phyloP scores from a whole-genome alignment of 2,329 filamentous ascomycete genomes.

The Stenocarpella maydis region DNA sequence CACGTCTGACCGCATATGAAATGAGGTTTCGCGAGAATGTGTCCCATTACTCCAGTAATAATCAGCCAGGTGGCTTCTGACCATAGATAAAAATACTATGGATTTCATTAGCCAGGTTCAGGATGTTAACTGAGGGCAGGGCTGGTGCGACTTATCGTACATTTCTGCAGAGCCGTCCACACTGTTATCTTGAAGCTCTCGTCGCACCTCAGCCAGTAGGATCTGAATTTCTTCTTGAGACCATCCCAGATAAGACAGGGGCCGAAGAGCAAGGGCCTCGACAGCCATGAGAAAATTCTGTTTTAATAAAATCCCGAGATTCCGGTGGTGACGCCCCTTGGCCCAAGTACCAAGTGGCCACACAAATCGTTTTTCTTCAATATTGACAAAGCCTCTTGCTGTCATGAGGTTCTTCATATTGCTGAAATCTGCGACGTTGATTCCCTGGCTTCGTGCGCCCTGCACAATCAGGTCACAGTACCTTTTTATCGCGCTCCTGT shows the following conservation, averaged over 20 bases:
- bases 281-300: slow-evolving; percentile 37
- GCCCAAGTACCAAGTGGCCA: slow-evolving; percentile 41
- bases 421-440: slow-evolving; percentile 1
- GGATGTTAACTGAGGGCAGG: neutral
- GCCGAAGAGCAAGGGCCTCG: slow-evolving; percentile 26
- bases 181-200: slow-evolving; percentile 32
- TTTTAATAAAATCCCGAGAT: slow-evolving; percentile 32
- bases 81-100: slow-evolving; percentile 8
- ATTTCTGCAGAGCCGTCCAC: slow-evolving; percentile 26
- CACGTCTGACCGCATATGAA: neutral
- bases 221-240: slow-evolving; percentile 33
- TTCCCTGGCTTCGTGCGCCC: slow-evolving; percentile 21
- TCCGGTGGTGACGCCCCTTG: slow-evolving; percentile 40
- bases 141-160: neutral
- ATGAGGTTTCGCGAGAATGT: neutral
- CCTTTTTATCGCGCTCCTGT: slow-evolving; percentile 37
- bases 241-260: slow-evolving; percentile 30
- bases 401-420: slow-evolving; percentile 5
- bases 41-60: too few species aligned
- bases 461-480: slow-evolving; percentile 36
- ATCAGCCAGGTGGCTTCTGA: slow-evolving; percentile 2
- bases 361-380: slow-evolving; percentile 40
- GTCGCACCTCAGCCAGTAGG: slow-evolving; percentile 32
- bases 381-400: slow-evolving; percentile 38
- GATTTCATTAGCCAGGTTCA: neutral